Evolutionary conservation across 164 flowering plant genomes (phyloP), one percentile per base, ranked within the genome.

Genomic region (Liriodendron chinense): DNA sequence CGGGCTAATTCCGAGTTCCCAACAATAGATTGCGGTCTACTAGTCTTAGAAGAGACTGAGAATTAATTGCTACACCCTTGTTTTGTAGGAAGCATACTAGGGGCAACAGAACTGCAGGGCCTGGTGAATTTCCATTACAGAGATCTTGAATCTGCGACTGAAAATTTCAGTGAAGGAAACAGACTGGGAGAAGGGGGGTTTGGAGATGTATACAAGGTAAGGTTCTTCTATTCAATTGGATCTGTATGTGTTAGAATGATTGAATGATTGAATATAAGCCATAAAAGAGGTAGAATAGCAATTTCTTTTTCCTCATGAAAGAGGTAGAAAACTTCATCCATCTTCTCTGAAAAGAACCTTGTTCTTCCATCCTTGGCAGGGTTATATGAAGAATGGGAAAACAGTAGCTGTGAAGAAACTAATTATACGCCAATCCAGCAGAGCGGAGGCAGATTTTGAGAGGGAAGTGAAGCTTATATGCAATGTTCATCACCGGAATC

Each of bases 171-270:
- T 48, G 87, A 78, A 72, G 85, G 81, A 50, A 83, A 82, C 53
- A 89, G 84, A 77, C 82, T 89, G 2, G 89, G 92, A 59, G 84
- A 80, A 81, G 92, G 90, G 77, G 89, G 18, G 43, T 87, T 86
- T 77, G 87, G 89, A 24, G 86, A 83, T 73, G 89, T 88, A 26
- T 89, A 84, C 82, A 88, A 86, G 91, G 92, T 87, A 72, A 72
- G 8, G 21, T 12, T 12, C 47, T 66, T 66, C 20, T 24, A 26
- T 66, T 66, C 3, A 7, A 7, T 20, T 61, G 20, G 23, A 20
- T 22, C 2, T 20, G 2, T 63, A 7, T 2, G 4, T 20, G 9
- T 63, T 20, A 21, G 14, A 20, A 20, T 53, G 10, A 4, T 63
- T 12, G 9, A 63, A 63, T 21, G 20, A 4, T 4, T 61, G 5